These are phyloP conservation scores for Verticillium albo-atrum DNA, from an alignment of 2,329 filamentous ascomycete genomes.

Conservation along the genomic window DNA sequence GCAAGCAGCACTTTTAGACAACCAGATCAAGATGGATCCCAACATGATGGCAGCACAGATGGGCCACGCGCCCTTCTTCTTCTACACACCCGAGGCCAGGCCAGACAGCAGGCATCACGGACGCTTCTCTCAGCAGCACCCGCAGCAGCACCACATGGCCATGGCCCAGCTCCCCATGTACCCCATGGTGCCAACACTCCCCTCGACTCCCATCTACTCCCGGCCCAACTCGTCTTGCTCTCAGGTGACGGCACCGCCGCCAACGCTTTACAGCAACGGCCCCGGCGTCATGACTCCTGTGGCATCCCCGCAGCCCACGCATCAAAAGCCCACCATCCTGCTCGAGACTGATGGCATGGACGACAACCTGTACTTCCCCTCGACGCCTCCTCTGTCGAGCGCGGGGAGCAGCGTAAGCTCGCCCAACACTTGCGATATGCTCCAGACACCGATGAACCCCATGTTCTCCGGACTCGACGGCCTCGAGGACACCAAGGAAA, in stretches of 20 bases:
- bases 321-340: constrained; percentile 71
- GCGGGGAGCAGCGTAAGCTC: constrained; percentile 83
- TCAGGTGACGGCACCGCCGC: constrained; percentile 44
- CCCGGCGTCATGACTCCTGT: constrained; percentile 67
- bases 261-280: constrained; percentile 51
- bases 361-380: constrained; percentile 68
- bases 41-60: constrained; percentile 54
- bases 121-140: constrained; percentile 63
- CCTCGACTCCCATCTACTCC: constrained; percentile 60
- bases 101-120: constrained; percentile 70
- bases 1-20: background rate
- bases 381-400: constrained; percentile 82
- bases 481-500: constrained; percentile 62
- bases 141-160: constrained; percentile 30
- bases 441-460: constrained; percentile 79
- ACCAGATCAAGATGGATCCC: constrained; percentile 57
- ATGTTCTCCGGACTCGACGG: constrained; percentile 70
- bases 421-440: constrained; percentile 70
- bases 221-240: constrained; percentile 62
- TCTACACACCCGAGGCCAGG: constrained; percentile 76
- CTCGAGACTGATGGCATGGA: constrained; percentile 72
- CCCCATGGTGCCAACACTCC: constrained; percentile 52
- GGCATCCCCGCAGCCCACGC: constrained; percentile 66
- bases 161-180: constrained; percentile 46
- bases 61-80: constrained; percentile 76